Percentiles rank a stretch among this genome's conserved stretches.
Conservation (phyloP, 177 flowering plant genomes). For the Vitis hybrid region DNA sequence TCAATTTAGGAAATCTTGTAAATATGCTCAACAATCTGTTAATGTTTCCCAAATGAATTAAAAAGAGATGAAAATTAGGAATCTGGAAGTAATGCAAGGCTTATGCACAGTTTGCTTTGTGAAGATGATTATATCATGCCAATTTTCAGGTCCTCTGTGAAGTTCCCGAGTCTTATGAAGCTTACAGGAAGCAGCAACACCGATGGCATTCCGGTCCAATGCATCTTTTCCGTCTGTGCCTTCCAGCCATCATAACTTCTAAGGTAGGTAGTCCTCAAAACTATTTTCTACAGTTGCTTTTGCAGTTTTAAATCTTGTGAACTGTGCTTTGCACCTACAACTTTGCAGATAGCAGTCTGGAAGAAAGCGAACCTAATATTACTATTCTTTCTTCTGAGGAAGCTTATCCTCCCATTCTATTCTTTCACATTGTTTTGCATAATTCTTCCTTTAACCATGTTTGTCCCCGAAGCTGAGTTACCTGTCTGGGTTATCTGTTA, state of each 20-base stretch:
- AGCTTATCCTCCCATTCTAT: slow-evolving; percentile 44
- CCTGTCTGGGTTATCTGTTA: slow-evolving; percentile 42
- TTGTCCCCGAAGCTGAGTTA: slow-evolving; percentile 38
- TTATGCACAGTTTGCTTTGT: no score
- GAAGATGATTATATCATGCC: no score
- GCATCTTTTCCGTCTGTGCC: slow-evolving; percentile 39
- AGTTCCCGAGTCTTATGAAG: slow-evolving; percentile 41
- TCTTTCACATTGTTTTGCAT: slow-evolving; percentile 41
- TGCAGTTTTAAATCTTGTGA: neutral
- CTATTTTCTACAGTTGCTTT: neutral
- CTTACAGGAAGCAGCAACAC: slow-evolving; percentile 44
- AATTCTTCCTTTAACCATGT: slow-evolving; percentile 38
- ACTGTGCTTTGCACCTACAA: neutral
- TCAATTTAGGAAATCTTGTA: no score
- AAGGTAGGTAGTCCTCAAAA: slow-evolving; percentile 21
- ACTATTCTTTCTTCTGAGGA: slow-evolving; percentile 39
- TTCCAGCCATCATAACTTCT: slow-evolving; percentile 31
- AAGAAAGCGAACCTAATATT: slow-evolving; percentile 39
- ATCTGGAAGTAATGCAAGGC: no score
- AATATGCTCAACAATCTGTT: no score
- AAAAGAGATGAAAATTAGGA: no score
- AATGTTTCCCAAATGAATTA: no score
- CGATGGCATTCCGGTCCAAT: slow-evolving; percentile 53
- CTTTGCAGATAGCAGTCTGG: slow-evolving; percentile 25
- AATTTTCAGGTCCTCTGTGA: slow-evolving; percentile 33